phyloP scores from a whole-genome alignment of 148 eudicot genomes.

The Vaccinium darrowii region DNA sequence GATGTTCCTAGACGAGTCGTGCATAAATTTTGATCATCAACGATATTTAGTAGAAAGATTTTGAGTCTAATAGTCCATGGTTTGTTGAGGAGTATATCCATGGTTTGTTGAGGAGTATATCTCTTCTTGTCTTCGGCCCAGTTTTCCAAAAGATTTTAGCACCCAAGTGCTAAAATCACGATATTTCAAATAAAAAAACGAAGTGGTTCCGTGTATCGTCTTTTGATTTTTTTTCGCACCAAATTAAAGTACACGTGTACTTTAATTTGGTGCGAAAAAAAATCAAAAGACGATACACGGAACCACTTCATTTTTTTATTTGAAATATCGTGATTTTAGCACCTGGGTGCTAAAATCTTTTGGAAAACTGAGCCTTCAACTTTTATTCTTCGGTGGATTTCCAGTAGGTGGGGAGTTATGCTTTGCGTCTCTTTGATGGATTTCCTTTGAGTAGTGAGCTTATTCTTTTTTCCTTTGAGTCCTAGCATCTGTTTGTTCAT shows the following conservation, averaged over 20 bases:
- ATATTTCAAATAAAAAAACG: too few species aligned
- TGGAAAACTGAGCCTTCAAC: too few species aligned
- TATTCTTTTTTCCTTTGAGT: neutral
- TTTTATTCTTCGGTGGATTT: neutral
- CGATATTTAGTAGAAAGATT: neutral
- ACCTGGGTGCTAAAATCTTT: too few species aligned
- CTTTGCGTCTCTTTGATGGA: neutral
- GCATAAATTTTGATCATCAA: neutral
- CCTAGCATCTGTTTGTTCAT: neutral
- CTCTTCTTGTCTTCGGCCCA: neutral
- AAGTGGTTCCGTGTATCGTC: too few species aligned
- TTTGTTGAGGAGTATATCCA: neutral
- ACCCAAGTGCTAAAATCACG: too few species aligned
- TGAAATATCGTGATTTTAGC: too few species aligned
- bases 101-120: neutral
- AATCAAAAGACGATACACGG: too few species aligned
- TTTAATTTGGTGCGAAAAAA: too few species aligned
- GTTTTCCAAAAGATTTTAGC: too few species aligned
- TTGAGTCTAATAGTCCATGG: neutral
- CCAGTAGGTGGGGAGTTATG: neutral
- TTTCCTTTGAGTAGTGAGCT: neutral
- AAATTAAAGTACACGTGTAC: too few species aligned
- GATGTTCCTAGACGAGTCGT: neutral
- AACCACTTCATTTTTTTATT: too few species aligned
- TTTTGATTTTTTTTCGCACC: too few species aligned